phyloP scores from a whole-genome alignment of 805 yeast species.

The Ogataea philodendri region DNA sequence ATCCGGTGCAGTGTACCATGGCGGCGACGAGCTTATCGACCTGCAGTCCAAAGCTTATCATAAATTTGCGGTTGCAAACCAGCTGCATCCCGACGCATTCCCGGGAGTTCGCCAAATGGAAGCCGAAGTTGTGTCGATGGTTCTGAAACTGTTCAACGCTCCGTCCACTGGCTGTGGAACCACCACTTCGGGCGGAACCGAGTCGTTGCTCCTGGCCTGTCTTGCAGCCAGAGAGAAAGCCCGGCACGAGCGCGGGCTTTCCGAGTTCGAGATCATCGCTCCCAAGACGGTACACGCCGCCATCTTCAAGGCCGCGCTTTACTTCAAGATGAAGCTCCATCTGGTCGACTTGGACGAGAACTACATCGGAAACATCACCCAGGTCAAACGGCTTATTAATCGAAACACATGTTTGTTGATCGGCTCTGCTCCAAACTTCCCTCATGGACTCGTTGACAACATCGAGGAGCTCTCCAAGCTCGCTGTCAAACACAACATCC shows the following conservation, averaged over 20 bases:
- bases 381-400: slow-evolving; percentile 66
- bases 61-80: slow-evolving; percentile 83
- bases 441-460: slow-evolving; percentile 94
- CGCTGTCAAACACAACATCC: slow-evolving; percentile 67
- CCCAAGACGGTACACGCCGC: slow-evolving; percentile 95
- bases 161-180: slow-evolving; percentile 76
- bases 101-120: slow-evolving; percentile 98
- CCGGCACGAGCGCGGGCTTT: slow-evolving; percentile 52
- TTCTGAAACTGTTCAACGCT: slow-evolving; percentile 73
- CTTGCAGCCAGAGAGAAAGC: slow-evolving; percentile 85
- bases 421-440: slow-evolving; percentile 97
- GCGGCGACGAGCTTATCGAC: slow-evolving; percentile 73
- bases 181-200: slow-evolving; percentile 93
- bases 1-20: slow-evolving; percentile 96
- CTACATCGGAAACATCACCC: slow-evolving; percentile 61
- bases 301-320: slow-evolving; percentile 86
- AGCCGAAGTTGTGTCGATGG: slow-evolving; percentile 92
- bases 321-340: slow-evolving; percentile 81
- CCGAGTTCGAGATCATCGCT: slow-evolving; percentile 80
- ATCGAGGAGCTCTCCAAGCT: slow-evolving; percentile 66
- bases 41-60: slow-evolving; percentile 78
- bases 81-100: slow-evolving; percentile 93
- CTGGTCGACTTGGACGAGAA: slow-evolving; percentile 74
- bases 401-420: slow-evolving; percentile 76
- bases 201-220: slow-evolving; percentile 82